Conservation (phyloP, 2,329 filamentous ascomycete genomes). For the Aotearoamyces nothofagi region DNA sequence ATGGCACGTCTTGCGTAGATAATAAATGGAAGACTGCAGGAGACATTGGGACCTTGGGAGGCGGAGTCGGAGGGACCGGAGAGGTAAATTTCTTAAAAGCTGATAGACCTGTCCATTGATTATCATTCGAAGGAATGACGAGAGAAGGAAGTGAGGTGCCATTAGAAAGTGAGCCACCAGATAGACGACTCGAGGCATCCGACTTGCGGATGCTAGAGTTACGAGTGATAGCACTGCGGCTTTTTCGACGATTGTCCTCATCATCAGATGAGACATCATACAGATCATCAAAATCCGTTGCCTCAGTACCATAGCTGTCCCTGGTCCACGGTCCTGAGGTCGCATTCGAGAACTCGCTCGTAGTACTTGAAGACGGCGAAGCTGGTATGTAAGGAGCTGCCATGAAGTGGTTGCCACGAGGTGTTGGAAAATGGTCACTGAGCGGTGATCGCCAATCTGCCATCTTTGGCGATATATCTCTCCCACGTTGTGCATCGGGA, state of each 20-base stretch:
- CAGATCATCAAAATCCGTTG: constrained; percentile 69
- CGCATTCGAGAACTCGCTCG: constrained; percentile 36
- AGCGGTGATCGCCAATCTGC: constrained; percentile 25
- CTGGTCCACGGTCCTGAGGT: constrained; percentile 47
- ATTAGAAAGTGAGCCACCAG: constrained; percentile 10
- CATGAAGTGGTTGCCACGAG: constrained; percentile 50
- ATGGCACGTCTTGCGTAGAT: constrained; percentile 51
- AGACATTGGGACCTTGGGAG: constrained; percentile 58
- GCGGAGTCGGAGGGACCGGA: constrained; percentile 47
- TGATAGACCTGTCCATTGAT: constrained; percentile 30
- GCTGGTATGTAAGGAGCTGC: constrained; percentile 46
- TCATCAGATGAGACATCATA: constrained; percentile 71
- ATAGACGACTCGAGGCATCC: constrained; percentile 16
- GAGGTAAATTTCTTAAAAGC: constrained; percentile 34
- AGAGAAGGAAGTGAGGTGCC: constrained; percentile 29
- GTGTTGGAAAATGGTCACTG: constrained; percentile 52
- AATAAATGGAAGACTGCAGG: constrained; percentile 61
- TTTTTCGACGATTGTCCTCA: constrained; percentile 37
- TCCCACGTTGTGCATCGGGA: constrained; percentile 17
- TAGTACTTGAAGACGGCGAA: constrained; percentile 37
- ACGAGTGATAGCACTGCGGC: constrained; percentile 20
- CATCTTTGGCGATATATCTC: constrained; percentile 23
- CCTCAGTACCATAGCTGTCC: constrained; percentile 44
- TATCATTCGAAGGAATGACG: constrained; percentile 31
- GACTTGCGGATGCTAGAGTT: constrained; percentile 15